Conservation (phyloP, 2,329 filamentous ascomycete genomes). For the Chaetomiaceae sp. region DNA sequence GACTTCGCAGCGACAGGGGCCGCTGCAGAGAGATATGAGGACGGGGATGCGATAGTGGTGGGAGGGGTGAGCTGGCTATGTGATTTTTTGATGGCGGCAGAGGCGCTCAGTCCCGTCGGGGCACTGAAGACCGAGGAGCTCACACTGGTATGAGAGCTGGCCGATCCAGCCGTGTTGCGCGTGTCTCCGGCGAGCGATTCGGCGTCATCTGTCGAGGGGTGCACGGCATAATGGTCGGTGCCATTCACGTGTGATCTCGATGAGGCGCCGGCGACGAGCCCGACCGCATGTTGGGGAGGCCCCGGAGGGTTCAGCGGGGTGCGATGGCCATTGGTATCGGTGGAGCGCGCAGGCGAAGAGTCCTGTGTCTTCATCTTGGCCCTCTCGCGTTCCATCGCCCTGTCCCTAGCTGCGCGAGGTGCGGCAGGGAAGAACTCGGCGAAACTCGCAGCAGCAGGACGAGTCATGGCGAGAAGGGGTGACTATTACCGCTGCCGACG, state of each 20-base stretch:
- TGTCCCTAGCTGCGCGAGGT: slow-evolving; percentile 59
- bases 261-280: slow-evolving; percentile 23
- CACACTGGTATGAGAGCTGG: slow-evolving; percentile 66
- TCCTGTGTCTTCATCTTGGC: slow-evolving; percentile 46
- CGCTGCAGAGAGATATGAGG: slow-evolving; percentile 39
- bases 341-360: slow-evolving; percentile 23
- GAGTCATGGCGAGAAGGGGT: slow-evolving; percentile 64
- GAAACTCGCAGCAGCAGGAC: slow-evolving; percentile 70
- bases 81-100: slow-evolving; percentile 39
- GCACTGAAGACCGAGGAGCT: slow-evolving; percentile 66
- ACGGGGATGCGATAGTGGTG: slow-evolving; percentile 49
- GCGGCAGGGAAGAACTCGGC: slow-evolving; percentile 82
- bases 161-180: slow-evolving; percentile 65
- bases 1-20: slow-evolving; percentile 50
- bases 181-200: slow-evolving; percentile 60
- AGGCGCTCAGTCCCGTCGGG: slow-evolving; percentile 38
- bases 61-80: slow-evolving; percentile 47
- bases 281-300: slow-evolving; percentile 11
- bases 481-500: slow-evolving; percentile 48
- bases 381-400: slow-evolving; percentile 57
- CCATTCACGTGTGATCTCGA: slow-evolving; percentile 34
- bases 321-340: slow-evolving; percentile 27
- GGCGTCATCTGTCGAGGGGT: slow-evolving; percentile 47
- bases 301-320: slow-evolving; percentile 17
- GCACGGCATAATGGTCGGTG: slow-evolving; percentile 35